Percentiles rank a stretch among this genome's conserved stretches.
These are phyloP conservation scores for Capsicum pubescens DNA, from an alignment of 257 asterid species.

Conservation along the genomic window DNA sequence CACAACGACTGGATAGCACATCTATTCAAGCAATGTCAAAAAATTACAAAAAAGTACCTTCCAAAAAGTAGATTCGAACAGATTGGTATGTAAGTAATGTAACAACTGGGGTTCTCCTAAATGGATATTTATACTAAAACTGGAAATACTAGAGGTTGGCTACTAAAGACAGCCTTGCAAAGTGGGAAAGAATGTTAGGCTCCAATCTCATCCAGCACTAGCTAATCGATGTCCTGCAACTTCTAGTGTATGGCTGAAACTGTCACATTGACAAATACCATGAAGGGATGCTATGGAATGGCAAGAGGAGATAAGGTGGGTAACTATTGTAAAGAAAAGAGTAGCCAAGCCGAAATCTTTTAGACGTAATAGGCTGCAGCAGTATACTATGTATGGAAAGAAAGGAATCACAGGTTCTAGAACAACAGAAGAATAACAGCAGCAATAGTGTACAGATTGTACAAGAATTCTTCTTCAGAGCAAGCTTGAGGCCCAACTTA, in stretches of 20 bases:
- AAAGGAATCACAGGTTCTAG: neutral
- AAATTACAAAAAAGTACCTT: conserved; percentile 1
- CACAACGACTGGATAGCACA: neutral
- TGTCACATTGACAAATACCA: neutral
- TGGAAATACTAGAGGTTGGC: conserved; percentile 1
- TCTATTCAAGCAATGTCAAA: neutral
- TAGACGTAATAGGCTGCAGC: neutral
- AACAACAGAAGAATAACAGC: neutral
- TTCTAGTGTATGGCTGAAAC: neutral
- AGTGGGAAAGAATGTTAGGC: conserved; percentile 1
- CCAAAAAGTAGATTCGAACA: neutral
- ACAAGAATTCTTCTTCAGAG: neutral
- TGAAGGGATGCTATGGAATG: neutral
- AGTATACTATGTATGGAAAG: conserved; percentile 1
- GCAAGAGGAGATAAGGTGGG: neutral
- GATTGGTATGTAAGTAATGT: neutral
- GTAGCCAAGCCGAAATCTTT: neutral
- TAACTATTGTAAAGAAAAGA: neutral
- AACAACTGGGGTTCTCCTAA: conserved; percentile 16
- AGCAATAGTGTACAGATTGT: conserved; percentile 12
- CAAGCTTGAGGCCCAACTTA: neutral
- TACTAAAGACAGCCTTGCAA: conserved; percentile 12
- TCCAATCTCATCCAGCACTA: conserved; percentile 15
- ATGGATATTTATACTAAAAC: conserved; percentile 16
- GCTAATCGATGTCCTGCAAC: conserved; percentile 17